Evolutionary conservation across 2,329 filamentous ascomycete genomes (phyloP).

Genomic region (Trichophyton schoenleinii): DNA sequence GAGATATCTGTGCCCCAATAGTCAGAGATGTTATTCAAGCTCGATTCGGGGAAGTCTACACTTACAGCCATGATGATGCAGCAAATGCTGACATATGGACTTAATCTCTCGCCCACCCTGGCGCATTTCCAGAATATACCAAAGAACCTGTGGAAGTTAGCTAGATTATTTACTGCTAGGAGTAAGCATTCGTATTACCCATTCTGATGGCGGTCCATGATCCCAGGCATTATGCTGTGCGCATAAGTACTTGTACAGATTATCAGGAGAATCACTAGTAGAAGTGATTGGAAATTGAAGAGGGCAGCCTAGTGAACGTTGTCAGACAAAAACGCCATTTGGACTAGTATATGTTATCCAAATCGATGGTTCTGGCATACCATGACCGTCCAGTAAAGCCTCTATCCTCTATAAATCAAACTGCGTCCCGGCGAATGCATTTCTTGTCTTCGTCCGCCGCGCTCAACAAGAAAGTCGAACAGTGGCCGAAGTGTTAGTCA

Average conservation of each 20-base stretch:
- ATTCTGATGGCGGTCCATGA: conserved; percentile 87
- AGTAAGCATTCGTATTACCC: conserved; percentile 45
- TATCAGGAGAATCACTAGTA: conserved; percentile 84
- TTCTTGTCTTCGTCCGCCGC: not conserved
- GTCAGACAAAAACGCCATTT: not conserved
- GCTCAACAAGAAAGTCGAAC: not conserved
- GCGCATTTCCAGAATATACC: conserved; percentile 96
- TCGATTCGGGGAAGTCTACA: conserved; percentile 11
- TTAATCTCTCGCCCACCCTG: conserved; percentile 79
- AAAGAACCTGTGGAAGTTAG: conserved; percentile 43
- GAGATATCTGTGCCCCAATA: conserved; percentile 8
- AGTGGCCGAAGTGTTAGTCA: not conserved
- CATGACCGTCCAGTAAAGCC: not conserved
- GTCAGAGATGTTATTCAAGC: not conserved
- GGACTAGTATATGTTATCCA: no score
- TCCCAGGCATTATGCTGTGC: conserved; percentile 75
- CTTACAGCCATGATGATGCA: conserved; percentile 87
- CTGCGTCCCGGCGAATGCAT: not conserved
- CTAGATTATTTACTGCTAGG: not conserved
- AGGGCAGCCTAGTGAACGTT: conserved; percentile 59
- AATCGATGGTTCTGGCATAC: not conserved
- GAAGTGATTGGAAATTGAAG: conserved; percentile 96
- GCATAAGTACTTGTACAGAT: conserved; percentile 94
- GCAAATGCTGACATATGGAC: conserved; percentile 88
- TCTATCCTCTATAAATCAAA: not conserved